Base-by-base conservation (phyloP, 2,329 filamentous ascomycete genomes). In the Scedosporium apiospermum region DNA sequence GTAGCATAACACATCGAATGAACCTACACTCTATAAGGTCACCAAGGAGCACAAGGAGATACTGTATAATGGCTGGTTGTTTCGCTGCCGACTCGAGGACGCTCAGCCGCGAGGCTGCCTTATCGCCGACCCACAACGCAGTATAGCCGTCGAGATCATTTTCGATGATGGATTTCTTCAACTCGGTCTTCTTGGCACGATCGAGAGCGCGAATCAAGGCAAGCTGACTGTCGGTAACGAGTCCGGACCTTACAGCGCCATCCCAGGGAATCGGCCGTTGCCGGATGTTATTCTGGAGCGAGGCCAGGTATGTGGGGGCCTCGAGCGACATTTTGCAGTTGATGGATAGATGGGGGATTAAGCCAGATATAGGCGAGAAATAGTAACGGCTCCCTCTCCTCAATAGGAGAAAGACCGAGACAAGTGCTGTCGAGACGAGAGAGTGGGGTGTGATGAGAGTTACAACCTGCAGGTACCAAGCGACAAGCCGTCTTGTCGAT, bases 181-280 rank as follows among this genome's bases (percentile, higher is more conserved):
- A 89, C 68, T 98, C 95, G 44, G 73, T 69, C 75, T 91, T 95
- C 75, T 92, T 90, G 68, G 95, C 90, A 78, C 97, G 98, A 76
- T 98, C 95, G 69, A 98, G 91, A 65, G 93, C 91, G 76, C 93
- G 93, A 78, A 99, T 96, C 82, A 93, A 93, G 80, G 89, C 90
- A 69, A 97, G 85, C 76, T 99, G 93, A 68, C 90, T 88, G 69
- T 98, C 93, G 64, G 90, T 96, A 77, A 99, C 90, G 71, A 91
- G 95, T 75, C 93, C 91, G 69, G 91, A 91, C 75, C 95, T 87
- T 68, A 96, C 91, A 70, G 93, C 93, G 70, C 93, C 93, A 77
- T 98, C 93, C 95, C 95, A 99, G 64, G 93, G 93, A 77, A 99
- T 96, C 67, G 93, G 93, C 68, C 95, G 87, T 72, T 91, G 89